Base-by-base conservation (phyloP, 1,284 basidiomycete genomes). In the Apiotrichum akiyoshidainum region DNA sequence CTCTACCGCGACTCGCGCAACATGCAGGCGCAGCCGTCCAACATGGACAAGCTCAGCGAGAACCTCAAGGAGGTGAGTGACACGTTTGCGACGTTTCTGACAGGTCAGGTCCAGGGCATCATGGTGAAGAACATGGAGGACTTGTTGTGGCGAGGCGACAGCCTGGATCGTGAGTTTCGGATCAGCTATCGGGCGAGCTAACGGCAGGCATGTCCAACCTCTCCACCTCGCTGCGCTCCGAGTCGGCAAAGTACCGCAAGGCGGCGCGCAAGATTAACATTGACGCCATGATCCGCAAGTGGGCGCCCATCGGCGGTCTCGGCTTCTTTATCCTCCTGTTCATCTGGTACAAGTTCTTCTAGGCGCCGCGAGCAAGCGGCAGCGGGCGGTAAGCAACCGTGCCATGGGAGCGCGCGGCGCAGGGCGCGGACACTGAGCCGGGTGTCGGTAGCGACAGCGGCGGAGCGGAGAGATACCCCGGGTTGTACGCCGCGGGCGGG, bases 81-180 rank as follows among this genome's bases (percentile, higher is more conserved):
- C 26, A 31, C n/a, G n/a, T n/a, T n/a, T n/a, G n/a, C n/a, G n/a
- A n/a, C n/a, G n/a, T 31, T 31, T 3, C 26, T 31, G 26, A 31
- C 26, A 31, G 26, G 4, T 4, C 26, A 31, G 26, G 26, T 99
- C 58, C 98, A 95, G 51, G 83, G 91, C 67, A 98, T 99, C 79
- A 99, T 99, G 96, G 98, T 95, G n/a, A 99, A 99, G 81, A 99
- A 99, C 76, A 99, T 99, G 95, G 96, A 99, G 78, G 96, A 99
- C 78, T 80, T 99, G 57, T 80, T 99, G 54, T 83, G 79, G 75
- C 87, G 86, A n/a, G 87, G 81, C 41, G 74, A 70, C 75, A 73
- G 73, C 42, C 66, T 69, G 48, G 57, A 58, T 57, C 63, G 50
- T 63, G 46, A 60, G 63, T 64, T 2, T 54, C 26, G 12, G 13